Base-by-base conservation (phyloP, 2,329 filamentous ascomycete species). In the Aspergillus glaucus region DNA sequence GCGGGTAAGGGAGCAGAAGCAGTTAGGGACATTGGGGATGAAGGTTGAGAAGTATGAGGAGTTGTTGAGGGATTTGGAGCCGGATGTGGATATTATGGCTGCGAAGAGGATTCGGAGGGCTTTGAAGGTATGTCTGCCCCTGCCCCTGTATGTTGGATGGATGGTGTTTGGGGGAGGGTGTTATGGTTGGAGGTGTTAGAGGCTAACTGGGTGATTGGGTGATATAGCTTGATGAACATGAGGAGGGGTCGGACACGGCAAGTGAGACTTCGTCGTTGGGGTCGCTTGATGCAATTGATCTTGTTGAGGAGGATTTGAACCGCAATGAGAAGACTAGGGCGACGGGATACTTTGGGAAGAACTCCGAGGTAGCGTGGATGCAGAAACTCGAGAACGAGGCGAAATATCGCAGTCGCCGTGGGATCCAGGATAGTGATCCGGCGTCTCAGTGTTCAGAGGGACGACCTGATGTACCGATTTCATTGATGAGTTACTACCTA, bases 351-450 rank as follows among this genome's bases (percentile, higher is more conserved):
- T 67, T 69, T 50, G 72, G 72, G 12, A 74, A 74, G 50, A 72
- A 66, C 43, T 74, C 71, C 0, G 71, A 73, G 34, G 55, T 72
- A 26, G 62, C 64, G 2, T 74, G 72, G 72, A 63, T 74, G 49
- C 70, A 71, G 42, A 62, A 62, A 17, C 48, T 73, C 9, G 63
- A 62, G 2, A 58, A 66, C 45, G 60, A 61, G 44, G 49, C 61
- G 5, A 50, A 63, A 50, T 47, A 55, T 42, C 56, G 60, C 37
- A 48, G 54, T 43, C 48, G 45, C 12, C 32, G 46, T 3, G 19
- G 15, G 6, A 17, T 40, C 1, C 46, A 55, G 5, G 44, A 48
- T n/a, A n/a, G 17, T 19, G 34, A 40, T 19, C 37, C n/a, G 7
- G 7, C 37, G 9, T 4, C 9, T 30, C 4, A 12, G 4, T 12